Evolutionary conservation across 1,284 basidiomycete species (phyloP).

Genomic region (Naganishia sp.): DNA sequence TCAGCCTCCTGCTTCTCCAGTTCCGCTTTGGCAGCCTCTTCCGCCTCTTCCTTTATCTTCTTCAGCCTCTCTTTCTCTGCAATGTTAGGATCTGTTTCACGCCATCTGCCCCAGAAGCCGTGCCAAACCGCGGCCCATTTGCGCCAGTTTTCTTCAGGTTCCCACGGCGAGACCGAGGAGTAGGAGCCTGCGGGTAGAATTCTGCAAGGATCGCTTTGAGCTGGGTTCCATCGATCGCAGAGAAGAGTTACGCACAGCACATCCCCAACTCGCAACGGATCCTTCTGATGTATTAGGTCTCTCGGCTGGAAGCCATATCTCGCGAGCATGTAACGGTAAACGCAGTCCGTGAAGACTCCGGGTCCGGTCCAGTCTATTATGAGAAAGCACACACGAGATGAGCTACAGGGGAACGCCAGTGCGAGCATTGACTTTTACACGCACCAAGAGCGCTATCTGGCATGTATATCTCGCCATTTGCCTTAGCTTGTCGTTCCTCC

Average conservation of each 20-base stretch:
- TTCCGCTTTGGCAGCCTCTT: constrained; percentile 34
- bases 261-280: constrained; percentile 42
- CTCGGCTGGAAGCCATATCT: constrained; percentile 44
- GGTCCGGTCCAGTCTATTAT: constrained; percentile 49
- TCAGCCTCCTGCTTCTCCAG: constrained; percentile 30
- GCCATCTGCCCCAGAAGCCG: constrained; percentile 45
- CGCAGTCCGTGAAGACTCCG: constrained; percentile 47
- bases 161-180: constrained; percentile 40
- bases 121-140: constrained; percentile 45
- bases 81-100: constrained; percentile 40
- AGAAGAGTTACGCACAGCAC: constrained; percentile 40
- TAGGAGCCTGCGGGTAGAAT: constrained; percentile 45
- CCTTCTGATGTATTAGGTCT: constrained; percentile 39
- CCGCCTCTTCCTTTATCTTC: constrained; percentile 39
- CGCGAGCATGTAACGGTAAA: constrained; percentile 44
- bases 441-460: constrained; percentile 42
- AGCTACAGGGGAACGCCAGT: no score
- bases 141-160: constrained; percentile 37
- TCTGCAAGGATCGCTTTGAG: constrained; percentile 16
- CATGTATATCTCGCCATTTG: constrained; percentile 36
- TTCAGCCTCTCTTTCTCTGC: constrained; percentile 40
- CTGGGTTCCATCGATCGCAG: not conserved
- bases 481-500: constrained; percentile 33
- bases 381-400: not conserved
- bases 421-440: not conserved